A percentile compares a stretch with the other conserved stretches of the same genome.
Evolutionary conservation across 2,329 filamentous ascomycete genomes (phyloP).

Genomic region (Chalaropsis ovoidea): DNA sequence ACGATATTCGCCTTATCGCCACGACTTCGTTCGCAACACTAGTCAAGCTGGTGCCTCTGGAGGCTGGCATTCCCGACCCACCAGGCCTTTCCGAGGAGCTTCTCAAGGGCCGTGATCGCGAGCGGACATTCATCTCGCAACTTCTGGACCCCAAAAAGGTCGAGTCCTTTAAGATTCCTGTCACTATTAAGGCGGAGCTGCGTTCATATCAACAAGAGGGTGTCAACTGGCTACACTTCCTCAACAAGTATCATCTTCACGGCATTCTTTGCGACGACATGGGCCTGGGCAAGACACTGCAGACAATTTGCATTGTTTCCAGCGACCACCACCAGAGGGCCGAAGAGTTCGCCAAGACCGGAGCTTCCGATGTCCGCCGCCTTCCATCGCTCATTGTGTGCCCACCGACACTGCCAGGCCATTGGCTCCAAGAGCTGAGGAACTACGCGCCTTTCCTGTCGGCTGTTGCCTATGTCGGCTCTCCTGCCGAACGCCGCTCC

Average conservation of each 20-base stretch:
- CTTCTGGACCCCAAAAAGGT: constrained; percentile 96
- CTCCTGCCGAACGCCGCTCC: constrained; percentile 66
- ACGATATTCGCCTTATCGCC: constrained; percentile 84
- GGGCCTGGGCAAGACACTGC: constrained; percentile 94
- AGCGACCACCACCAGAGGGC: constrained; percentile 92
- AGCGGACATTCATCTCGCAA: constrained; percentile 92
- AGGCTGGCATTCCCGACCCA: constrained; percentile 93
- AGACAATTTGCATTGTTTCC: constrained; percentile 94
- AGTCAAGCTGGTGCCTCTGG: constrained; percentile 91
- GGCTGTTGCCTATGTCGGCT: constrained; percentile 82
- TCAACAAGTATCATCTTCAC: constrained; percentile 95
- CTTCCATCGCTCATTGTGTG: constrained; percentile 91
- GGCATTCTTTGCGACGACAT: constrained; percentile 98
- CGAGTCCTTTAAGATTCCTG: constrained; percentile 83
- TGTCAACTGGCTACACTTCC: constrained; percentile 96
- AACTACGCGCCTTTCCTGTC: constrained; percentile 90
- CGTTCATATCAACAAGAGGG: constrained; percentile 97
- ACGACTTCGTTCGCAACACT: constrained; percentile 95
- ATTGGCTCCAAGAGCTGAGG: constrained; percentile 97
- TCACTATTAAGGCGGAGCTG: constrained; percentile 92
- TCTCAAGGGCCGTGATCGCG: constrained; percentile 79
- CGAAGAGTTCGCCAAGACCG: constrained; percentile 77
- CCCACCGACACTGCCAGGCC: constrained; percentile 87
- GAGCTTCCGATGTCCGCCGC: constrained; percentile 63
- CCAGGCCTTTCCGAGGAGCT: constrained; percentile 83